A percentile compares a stretch with the other conserved stretches of the same genome.
Conservation (phyloP, 306 rosid species). For the Dryas drummondii region DNA sequence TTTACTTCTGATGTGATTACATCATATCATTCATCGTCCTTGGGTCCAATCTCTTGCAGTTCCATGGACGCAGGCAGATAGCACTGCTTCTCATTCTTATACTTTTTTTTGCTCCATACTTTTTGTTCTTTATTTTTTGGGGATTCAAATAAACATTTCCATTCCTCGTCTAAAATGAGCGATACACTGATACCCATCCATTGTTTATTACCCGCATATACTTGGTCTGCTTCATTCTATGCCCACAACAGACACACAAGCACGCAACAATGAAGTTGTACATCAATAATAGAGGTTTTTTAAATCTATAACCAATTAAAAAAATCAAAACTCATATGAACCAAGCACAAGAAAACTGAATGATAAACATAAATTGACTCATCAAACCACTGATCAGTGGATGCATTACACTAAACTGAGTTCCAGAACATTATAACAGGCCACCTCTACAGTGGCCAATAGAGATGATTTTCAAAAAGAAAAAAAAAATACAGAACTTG, state of each 20-base stretch:
- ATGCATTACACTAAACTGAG: slow-evolving; percentile 30
- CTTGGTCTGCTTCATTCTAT: too few relatives aligned
- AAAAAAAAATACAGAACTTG: background rate
- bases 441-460: slow-evolving; percentile 16
- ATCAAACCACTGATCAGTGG: slow-evolving; percentile 41
- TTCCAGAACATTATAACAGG: slow-evolving; percentile 20
- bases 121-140: background rate
- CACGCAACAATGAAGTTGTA: too few relatives aligned
- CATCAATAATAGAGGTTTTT: too few relatives aligned
- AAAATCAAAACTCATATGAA: background rate
- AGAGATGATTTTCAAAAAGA: background rate
- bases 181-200: too few relatives aligned
- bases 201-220: too few relatives aligned
- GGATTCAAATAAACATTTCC: background rate
- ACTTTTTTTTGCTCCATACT: background rate
- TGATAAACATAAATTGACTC: slow-evolving; percentile 6
- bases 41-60: slow-evolving; percentile 22
- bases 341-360: background rate
- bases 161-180: background rate
- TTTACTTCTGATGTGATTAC: slow-evolving; percentile 14
- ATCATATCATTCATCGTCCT: slow-evolving; percentile 26
- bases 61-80: slow-evolving; percentile 49
- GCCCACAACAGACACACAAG: too few relatives aligned
- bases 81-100: background rate
- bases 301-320: too few relatives aligned